A percentile compares a stretch with the other conserved stretches of the same genome.
phyloP scores from a whole-genome alignment of 1,284 basidiomycete genomes.

The Sanghuangporus sanghuang region DNA sequence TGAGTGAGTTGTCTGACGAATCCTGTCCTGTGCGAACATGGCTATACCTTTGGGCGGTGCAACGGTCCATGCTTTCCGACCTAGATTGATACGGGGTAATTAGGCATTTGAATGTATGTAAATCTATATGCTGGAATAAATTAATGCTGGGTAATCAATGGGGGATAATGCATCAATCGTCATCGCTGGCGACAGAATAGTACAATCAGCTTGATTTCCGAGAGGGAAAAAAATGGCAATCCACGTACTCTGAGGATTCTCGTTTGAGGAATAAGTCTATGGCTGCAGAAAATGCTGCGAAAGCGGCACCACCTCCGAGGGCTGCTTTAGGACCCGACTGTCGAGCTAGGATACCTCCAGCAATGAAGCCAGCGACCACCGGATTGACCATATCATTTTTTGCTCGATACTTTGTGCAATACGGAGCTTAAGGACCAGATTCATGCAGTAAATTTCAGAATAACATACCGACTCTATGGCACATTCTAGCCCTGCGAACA shows the following conservation, averaged over 20 bases:
- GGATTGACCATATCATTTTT: slow-evolving; percentile 91
- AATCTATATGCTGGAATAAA: slow-evolving; percentile 1
- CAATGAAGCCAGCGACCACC: slow-evolving; percentile 64
- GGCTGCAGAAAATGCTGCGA: slow-evolving; percentile 85
- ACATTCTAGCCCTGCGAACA: slow-evolving; percentile 94
- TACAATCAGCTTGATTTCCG: not conserved
- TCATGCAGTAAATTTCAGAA: not conserved
- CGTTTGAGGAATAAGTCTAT: slow-evolving; percentile 85
- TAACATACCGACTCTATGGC: slow-evolving; percentile 90
- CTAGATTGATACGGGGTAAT: not conserved
- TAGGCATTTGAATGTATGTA: not conserved
- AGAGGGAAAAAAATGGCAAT: not conserved
- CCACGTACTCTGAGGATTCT: slow-evolving; percentile 77
- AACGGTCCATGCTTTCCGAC: no score
- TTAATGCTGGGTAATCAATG: slow-evolving; percentile 5
- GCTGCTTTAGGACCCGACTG: slow-evolving; percentile 82
- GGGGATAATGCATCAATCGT: not conserved
- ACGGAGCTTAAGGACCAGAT: slow-evolving; percentile 4
- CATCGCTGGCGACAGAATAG: not conserved
- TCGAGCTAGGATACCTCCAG: slow-evolving; percentile 80
- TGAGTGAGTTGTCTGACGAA: no score
- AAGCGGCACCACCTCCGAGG: slow-evolving; percentile 79
- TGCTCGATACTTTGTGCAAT: slow-evolving; percentile 74
- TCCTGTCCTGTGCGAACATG: no score
- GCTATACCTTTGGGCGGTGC: no score